Conservation (phyloP, 179 eudicot genomes). For the Gypsophila paniculata region DNA sequence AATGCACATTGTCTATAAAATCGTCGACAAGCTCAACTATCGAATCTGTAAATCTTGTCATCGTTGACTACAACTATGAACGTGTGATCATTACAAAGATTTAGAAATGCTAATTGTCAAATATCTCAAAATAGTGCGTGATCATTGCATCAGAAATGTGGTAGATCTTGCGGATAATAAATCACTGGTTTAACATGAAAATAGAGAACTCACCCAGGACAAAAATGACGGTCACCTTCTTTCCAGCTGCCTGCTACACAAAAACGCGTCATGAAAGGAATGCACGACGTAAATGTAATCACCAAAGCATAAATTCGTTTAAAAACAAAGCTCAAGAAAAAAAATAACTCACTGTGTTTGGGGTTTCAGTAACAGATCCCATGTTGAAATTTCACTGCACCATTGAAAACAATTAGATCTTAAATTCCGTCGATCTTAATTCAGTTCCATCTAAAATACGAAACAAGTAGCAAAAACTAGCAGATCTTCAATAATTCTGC, state of each 20-base stretch:
- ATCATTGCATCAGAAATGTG: neutral
- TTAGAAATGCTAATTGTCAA: neutral
- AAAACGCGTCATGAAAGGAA: neutral
- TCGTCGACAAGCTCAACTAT: neutral
- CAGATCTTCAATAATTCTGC: neutral
- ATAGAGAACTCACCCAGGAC: conserved; percentile 39
- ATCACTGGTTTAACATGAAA: neutral
- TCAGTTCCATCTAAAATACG: too few relatives aligned
- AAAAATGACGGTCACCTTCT: conserved; percentile 47
- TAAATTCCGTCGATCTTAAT: neutral
- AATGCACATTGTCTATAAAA: neutral
- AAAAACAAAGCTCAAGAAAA: neutral
- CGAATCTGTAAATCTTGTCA: neutral
- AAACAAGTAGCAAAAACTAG: too few relatives aligned
- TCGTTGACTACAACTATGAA: neutral
- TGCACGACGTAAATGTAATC: neutral
- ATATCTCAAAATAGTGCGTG: too few relatives aligned
- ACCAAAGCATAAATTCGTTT: neutral
- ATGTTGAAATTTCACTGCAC: conserved; percentile 25
- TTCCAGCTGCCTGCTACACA: conserved; percentile 39
- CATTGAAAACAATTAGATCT: conserved; percentile 17
- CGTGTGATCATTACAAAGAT: neutral
- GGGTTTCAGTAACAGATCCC: conserved; percentile 30
- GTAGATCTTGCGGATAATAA: neutral
- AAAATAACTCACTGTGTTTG: conserved; percentile 18